Base-by-base conservation (phyloP, 495 filamentous ascomycete genomes). In the Hyaloscypha finlandica region DNA sequence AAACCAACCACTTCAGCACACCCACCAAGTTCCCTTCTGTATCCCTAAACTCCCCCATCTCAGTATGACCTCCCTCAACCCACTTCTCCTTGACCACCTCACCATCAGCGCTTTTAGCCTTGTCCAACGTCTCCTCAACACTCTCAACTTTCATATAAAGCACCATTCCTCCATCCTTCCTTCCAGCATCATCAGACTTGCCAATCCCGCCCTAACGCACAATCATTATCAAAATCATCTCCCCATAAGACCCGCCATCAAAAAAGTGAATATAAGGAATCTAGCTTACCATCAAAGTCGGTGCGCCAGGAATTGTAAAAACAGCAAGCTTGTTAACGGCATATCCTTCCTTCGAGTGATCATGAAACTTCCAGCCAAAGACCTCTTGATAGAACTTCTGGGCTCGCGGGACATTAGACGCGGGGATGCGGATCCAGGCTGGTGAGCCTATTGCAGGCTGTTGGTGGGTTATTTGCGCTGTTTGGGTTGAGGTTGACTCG, bases 51-150 rank as follows among this genome's bases (percentile, higher is more conserved):
- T 30, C 25, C n/a, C 20, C 61, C 20, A 63, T 5, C 61, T 63
- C 22, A 8, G 45, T 63, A 33, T 63, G 61, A 0, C 30, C 45
- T 4, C 61, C 61, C 25, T 63, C 61, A 11, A 33, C 45, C 3
- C 4, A 51, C 61, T 16, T 54, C 37, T 51, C 45, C 12, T 52
- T 45, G 22, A 53, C 61, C 19, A 63, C 61, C 61, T 63, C 45
- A 5, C 61, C 61, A 30, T 42, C 61, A 33, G 39, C 45, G 30
- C 3, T 20, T 20, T 30, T 19, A 6, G 51, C 42, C 11, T 53
- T 63, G 42, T 63, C 61, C 61, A 63, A 31, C 39, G 61, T 63
- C 45, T 32, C 32, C 61, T 53, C 45, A 4, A 63, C 45, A 63
- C 32, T 32, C 45, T 63, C 20, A 25, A 63, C 61, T 11, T n/a